Base-by-base conservation (phyloP, 2,329 filamentous ascomycete species). In the Aspergillus sp. region DNA sequence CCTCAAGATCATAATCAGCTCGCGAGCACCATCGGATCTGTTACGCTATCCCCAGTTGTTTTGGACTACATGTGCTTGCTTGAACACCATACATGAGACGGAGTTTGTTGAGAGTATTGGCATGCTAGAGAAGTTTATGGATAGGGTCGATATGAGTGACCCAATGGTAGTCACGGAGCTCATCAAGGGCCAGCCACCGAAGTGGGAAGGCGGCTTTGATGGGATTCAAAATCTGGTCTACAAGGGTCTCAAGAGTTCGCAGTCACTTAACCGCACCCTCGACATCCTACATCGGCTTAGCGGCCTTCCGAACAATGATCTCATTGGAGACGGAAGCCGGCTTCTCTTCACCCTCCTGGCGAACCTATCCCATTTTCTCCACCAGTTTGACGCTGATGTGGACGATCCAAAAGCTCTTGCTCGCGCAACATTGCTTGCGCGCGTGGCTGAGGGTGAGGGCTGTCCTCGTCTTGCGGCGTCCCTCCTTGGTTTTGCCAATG, bases 41-140 rank as follows among this genome's bases (percentile, higher is more conserved):
- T 76, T 96, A 48, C 87, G 87, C n/a, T 97, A 96, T 64, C 95
- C 95, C 2, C 93, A 98, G 68, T 80, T 99, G 1, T 98, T 99
- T 75, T 99, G 96, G 96, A 96, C 93, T 0, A 96, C 91, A 0
- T 97, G 93, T 68, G 95, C 95, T 11, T 99, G 95, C 71, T 79
- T 99, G 19, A 93, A 98, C 69, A 98, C 95, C 0, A 96, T 98
- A 68, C 96, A 98, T 63, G 96, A 99, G 75, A 85, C 89, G 21
- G 95, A 99, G 69, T 99, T 96, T 62, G 84, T 95, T 61, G 95
- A 97, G 71, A 92, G 90, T 21, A 80, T 97, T 12, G 88, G 90
- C 52, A 97, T 99, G 90, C 82, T 99, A 9, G 90, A 96, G 58
- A 90, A 90, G 68, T 87, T 96, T 37, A 77, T 99, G 21, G 84